Evolutionary conservation across 2,329 filamentous ascomycete genomes (phyloP), one percentile per base, ranked within the genome.

Genomic region (Dissoconium aciculare): DNA sequence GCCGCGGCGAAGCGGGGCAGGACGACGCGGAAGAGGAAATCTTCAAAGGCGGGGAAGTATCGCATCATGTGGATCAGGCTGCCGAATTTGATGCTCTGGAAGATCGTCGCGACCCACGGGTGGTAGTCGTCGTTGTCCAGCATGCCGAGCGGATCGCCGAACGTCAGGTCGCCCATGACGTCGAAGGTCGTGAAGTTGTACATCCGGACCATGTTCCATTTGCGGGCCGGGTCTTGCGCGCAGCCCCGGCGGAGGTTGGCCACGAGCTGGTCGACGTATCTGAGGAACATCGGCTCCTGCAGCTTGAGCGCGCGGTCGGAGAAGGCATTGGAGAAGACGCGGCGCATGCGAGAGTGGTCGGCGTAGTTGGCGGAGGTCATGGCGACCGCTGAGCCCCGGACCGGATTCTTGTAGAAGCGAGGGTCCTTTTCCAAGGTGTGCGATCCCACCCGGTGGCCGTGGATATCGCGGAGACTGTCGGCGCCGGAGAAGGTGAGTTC

Each of bases 401-500:
- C 15, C 12, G 51, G 30, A 31, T 42, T 40, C 31, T 43, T 50
- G 30, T 47, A 45, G 19, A 52, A 44, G 8, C 43, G 40, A 12
- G 33, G 28, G 19, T 39, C 30, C 13, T 34, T 36, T 8, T 27
- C 15, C 5, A 34, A 15, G 9, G 26, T 11, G 17, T 31, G 17
- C 10, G 27, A 28, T 12, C 40, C 51, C 44, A 21, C 31, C 23
- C 43, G 43, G 33, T 51, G 45, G 11, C 52, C 52, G 35, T 57
- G 57, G 21, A 64, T 60, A 17, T 64, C 58, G 40, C 55, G 53
- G 53, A 60, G 67, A 2, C 51, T 51, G 3, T 50, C 34, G 5
- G 49, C 42, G 12, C 51, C 44, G 26, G 49, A 55, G 41, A 62
- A 67, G 2, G 60, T 57, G 3, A 67, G 53, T 39, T 66, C 60